Evolutionary conservation across 2,329 filamentous ascomycete species (phyloP).

Genomic region (Colletotrichum liaoningense): DNA sequence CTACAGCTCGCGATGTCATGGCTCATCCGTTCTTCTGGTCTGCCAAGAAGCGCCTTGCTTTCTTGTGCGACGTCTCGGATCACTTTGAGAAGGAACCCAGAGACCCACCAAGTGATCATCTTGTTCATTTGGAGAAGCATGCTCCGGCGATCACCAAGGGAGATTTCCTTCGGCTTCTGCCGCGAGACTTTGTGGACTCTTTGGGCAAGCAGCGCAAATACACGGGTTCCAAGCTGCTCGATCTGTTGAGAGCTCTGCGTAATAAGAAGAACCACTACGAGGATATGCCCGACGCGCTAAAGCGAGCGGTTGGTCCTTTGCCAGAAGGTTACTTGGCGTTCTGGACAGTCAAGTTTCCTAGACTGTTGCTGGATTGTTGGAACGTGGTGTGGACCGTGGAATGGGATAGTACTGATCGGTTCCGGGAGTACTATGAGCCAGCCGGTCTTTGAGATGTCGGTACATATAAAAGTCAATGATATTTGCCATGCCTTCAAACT

Average conservation of each 20-base stretch:
- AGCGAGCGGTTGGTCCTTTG: constrained; percentile 74
- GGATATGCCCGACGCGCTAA: constrained; percentile 88
- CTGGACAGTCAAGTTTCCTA: constrained; percentile 85
- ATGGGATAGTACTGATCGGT: constrained; percentile 73
- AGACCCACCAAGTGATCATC: constrained; percentile 79
- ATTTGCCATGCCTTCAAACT: background rate
- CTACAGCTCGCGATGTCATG: constrained; percentile 83
- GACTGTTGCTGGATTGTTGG: constrained; percentile 82
- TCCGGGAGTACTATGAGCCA: constrained; percentile 77
- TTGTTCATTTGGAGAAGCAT: constrained; percentile 69
- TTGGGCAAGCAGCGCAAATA: constrained; percentile 97
- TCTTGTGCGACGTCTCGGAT: constrained; percentile 96
- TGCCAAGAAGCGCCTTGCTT: constrained; percentile 86
- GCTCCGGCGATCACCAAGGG: constrained; percentile 67
- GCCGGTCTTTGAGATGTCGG: constrained; percentile 44
- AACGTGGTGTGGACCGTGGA: constrained; percentile 75
- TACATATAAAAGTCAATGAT: background rate
- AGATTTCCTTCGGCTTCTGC: constrained; percentile 83
- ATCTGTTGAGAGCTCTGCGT: constrained; percentile 86
- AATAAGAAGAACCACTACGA: constrained; percentile 99
- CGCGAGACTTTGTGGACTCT: constrained; percentile 86
- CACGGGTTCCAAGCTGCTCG: constrained; percentile 83
- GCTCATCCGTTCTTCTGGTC: constrained; percentile 98
- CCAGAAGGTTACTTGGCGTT: constrained; percentile 86
- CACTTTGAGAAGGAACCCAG: constrained; percentile 94